Percentiles rank a stretch among this genome's conserved stretches.
Conservation (phyloP, 1,139 yeast species). For the Schwanniomyces etchellsii region DNA sequence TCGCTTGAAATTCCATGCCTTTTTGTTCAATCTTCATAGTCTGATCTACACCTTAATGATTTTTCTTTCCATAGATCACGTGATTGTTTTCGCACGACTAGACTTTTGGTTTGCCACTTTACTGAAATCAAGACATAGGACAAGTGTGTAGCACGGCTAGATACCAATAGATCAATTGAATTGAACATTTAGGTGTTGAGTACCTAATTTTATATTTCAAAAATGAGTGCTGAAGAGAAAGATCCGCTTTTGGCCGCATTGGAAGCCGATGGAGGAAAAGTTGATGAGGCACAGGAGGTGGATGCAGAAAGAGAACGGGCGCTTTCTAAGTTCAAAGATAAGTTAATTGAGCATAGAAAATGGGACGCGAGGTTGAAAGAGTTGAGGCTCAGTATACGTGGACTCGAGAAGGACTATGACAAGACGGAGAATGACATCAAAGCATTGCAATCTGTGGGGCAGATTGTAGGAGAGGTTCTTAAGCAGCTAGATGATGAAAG, state of each 20-base stretch:
- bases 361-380: constrained; percentile 92
- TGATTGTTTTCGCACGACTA: background rate
- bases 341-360: constrained; percentile 86
- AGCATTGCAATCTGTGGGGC: constrained; percentile 97
- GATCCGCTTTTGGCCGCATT: constrained; percentile 75
- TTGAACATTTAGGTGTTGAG: no score
- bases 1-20: constrained; percentile 88
- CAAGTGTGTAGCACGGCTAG: constrained; percentile 3
- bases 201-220: no score
- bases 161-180: no score
- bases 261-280: constrained; percentile 32
- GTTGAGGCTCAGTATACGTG: constrained; percentile 77
- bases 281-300: constrained; percentile 9
- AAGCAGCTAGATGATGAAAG: constrained; percentile 94
- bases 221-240: constrained; percentile 56
- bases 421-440: constrained; percentile 96
- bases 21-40: background rate
- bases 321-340: constrained; percentile 72
- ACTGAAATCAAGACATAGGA: no score
- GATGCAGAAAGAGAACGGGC: constrained; percentile 82
- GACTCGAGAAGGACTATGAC: constrained; percentile 75
- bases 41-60: background rate
- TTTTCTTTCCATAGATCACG: background rate
- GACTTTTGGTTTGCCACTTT: constrained; percentile 1
- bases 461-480: constrained; percentile 94